Percentiles rank a stretch among this genome's conserved stretches.
Evolutionary conservation across 73 alveolate genomes (phyloP).

Genomic region (Paramecium pentaurelia): DNA sequence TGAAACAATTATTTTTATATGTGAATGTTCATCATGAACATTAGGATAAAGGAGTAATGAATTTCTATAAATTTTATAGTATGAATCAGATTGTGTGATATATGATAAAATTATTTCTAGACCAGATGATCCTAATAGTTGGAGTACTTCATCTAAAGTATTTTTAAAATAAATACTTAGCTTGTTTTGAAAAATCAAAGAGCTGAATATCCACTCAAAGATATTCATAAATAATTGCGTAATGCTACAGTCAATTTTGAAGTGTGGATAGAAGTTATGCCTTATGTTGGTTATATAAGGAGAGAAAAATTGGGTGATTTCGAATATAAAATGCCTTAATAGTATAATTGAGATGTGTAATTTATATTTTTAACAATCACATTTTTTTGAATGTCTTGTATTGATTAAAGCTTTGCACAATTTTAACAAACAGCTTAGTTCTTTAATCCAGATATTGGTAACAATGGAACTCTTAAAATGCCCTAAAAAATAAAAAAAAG

Average conservation of each 20-base stretch:
- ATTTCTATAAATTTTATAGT: neutral
- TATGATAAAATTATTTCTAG: slow-evolving; percentile 19
- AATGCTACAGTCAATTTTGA: slow-evolving; percentile 36
- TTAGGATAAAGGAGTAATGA: neutral
- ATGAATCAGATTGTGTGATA: slow-evolving; percentile 10
- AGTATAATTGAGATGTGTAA: slow-evolving; percentile 42
- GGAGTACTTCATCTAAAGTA: slow-evolving; percentile 24
- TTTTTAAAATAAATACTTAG: neutral
- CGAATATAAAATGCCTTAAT: slow-evolving; percentile 15
- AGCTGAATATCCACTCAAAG: slow-evolving; percentile 42
- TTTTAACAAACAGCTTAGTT: slow-evolving; percentile 25
- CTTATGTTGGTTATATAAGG: slow-evolving; percentile 31
- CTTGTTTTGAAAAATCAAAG: neutral
- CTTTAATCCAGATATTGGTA: slow-evolving; percentile 30
- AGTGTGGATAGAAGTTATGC: slow-evolving; percentile 44
- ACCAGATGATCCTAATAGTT: slow-evolving; percentile 15
- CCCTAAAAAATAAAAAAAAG: neutral
- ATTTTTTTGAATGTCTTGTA: slow-evolving; percentile 12
- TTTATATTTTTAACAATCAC: slow-evolving; percentile 20
- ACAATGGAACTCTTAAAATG: neutral
- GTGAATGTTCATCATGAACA: slow-evolving; percentile 11
- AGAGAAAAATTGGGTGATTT: slow-evolving; percentile 6
- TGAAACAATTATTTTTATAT: slow-evolving; percentile 20
- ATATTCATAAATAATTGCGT: neutral
- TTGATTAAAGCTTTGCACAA: slow-evolving; percentile 15